Percentiles rank a stretch among this genome's conserved stretches.
Evolutionary conservation across 805 yeast genomes (phyloP).

Genomic region (Saccharomycopsis selenospora): DNA sequence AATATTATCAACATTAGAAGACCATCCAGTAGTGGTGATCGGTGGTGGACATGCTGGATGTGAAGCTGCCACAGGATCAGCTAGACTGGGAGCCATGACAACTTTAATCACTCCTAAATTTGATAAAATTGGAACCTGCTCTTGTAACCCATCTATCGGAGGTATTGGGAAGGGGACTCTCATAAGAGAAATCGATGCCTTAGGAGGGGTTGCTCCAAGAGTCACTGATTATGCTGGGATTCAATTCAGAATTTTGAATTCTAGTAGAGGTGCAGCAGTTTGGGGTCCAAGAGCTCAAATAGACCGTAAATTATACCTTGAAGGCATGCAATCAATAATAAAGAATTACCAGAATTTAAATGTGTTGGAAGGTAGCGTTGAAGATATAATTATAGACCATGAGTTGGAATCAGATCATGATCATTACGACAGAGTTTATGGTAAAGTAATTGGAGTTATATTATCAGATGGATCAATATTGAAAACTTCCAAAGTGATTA

Average conservation of each 20-base stretch:
- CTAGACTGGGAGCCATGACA: slow-evolving; percentile 70
- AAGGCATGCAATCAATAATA: slow-evolving; percentile 70
- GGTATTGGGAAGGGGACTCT: slow-evolving; percentile 97
- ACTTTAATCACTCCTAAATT: slow-evolving; percentile 70
- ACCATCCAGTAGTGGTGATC: slow-evolving; percentile 69
- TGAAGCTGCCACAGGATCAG: slow-evolving; percentile 93
- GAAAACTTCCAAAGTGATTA: slow-evolving; percentile 60
- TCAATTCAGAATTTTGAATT: slow-evolving; percentile 79
- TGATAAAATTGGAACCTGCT: slow-evolving; percentile 81
- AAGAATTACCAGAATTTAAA: slow-evolving; percentile 47
- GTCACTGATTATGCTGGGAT: slow-evolving; percentile 93
- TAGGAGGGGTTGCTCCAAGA: slow-evolving; percentile 83
- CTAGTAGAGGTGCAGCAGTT: slow-evolving; percentile 86
- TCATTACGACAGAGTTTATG: slow-evolving; percentile 33
- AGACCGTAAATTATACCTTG: slow-evolving; percentile 70
- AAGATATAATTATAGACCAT: slow-evolving; percentile 66
- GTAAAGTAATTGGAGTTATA: slow-evolving; percentile 61
- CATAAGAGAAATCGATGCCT: slow-evolving; percentile 87
- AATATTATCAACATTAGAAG: slow-evolving; percentile 28
- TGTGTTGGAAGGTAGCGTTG: slow-evolving; percentile 68
- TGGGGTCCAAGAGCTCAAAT: slow-evolving; percentile 99
- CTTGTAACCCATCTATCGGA: slow-evolving; percentile 97
- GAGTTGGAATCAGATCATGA: slow-evolving; percentile 20
- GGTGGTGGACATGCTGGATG: slow-evolving; percentile 99
- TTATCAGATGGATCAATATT: slow-evolving; percentile 59